These are phyloP conservation scores for Globisporangium heterothallicum DNA, from an alignment of 352 stramenopile species.

Conservation along the genomic window DNA sequence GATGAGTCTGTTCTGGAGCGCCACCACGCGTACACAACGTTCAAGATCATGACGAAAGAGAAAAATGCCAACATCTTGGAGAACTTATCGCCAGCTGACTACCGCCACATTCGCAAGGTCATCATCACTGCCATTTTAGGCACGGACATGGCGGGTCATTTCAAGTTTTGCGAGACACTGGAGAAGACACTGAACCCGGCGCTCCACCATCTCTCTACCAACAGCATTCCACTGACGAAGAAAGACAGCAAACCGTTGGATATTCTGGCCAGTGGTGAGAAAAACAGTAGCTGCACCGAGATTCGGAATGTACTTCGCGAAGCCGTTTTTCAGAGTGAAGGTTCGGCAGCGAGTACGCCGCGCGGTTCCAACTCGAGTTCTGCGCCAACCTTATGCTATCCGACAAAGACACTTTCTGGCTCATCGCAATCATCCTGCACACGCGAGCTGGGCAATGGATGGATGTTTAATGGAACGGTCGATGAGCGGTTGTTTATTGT, in stretches of 20 bases:
- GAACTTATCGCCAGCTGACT: slow-evolving; percentile 62
- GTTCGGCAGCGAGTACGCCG: slow-evolving; percentile 24
- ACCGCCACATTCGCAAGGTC: slow-evolving; percentile 80
- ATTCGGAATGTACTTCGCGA: slow-evolving; percentile 54
- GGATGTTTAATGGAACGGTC: slow-evolving; percentile 55
- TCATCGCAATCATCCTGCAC: slow-evolving; percentile 17
- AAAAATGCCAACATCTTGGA: slow-evolving; percentile 85
- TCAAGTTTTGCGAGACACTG: slow-evolving; percentile 77
- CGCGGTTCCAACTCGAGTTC: slow-evolving; percentile 11
- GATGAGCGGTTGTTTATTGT: slow-evolving; percentile 84
- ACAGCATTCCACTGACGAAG: slow-evolving; percentile 31
- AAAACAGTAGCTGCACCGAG: slow-evolving; percentile 13
- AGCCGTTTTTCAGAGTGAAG: slow-evolving; percentile 54
- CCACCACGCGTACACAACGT: slow-evolving; percentile 85
- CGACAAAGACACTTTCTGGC: slow-evolving; percentile 8
- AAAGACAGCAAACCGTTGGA: slow-evolving; percentile 12
- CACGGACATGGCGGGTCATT: slow-evolving; percentile 90
- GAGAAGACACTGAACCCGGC: slow-evolving; percentile 64
- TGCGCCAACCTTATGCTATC: slow-evolving; percentile 1
- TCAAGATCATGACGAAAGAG: slow-evolving; percentile 77
- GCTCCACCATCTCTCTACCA: slow-evolving; percentile 44
- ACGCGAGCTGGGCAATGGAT: slow-evolving; percentile 33
- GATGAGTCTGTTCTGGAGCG: slow-evolving; percentile 88
- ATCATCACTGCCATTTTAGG: slow-evolving; percentile 85
- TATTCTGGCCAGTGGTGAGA: background rate